A percentile compares a stretch with the other conserved stretches of the same genome.
Evolutionary conservation across 805 yeast genomes (phyloP).

Genomic region (Zygosaccharomyces lentus): DNA sequence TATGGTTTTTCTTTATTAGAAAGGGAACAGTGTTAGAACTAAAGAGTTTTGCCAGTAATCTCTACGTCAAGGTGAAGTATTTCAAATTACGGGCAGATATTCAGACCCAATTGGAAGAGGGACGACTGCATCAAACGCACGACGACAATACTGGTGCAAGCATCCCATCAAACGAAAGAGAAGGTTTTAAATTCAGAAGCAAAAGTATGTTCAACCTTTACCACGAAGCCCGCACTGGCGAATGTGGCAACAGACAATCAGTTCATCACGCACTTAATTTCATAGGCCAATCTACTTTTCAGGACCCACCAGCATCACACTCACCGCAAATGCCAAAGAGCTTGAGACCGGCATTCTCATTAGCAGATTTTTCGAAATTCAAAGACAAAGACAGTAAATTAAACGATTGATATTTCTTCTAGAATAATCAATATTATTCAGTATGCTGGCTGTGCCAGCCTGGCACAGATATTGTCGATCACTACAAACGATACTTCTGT

Average conservation of each 20-base stretch:
- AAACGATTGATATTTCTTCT: conserved; percentile 9
- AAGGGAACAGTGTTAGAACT: neutral
- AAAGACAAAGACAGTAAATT: conserved; percentile 19
- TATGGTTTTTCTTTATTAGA: conserved; percentile 4
- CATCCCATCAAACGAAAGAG: conserved; percentile 11
- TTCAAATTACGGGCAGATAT: conserved; percentile 12
- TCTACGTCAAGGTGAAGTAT: conserved; percentile 10
- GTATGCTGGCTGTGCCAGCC: too few species aligned
- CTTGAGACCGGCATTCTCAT: conserved; percentile 23
- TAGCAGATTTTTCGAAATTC: conserved; percentile 33
- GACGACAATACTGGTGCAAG: conserved; percentile 3
- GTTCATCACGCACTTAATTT: conserved; percentile 5
- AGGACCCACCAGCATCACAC: conserved; percentile 7
- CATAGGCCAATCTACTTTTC: conserved; percentile 7
- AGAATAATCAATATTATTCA: neutral
- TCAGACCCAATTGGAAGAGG: conserved; percentile 18
- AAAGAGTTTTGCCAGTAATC: conserved; percentile 1
- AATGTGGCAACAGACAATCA: neutral
- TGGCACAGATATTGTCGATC: neutral
- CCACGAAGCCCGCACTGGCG: conserved; percentile 6
- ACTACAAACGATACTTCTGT: neutral
- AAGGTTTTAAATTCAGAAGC: conserved; percentile 24
- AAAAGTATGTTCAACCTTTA: conserved; percentile 30
- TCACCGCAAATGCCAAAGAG: conserved; percentile 8
- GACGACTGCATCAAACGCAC: conserved; percentile 7